Evolutionary conservation across 176 grass and related monocot genomes (phyloP).

Genomic region (Guadua angustifolia): DNA sequence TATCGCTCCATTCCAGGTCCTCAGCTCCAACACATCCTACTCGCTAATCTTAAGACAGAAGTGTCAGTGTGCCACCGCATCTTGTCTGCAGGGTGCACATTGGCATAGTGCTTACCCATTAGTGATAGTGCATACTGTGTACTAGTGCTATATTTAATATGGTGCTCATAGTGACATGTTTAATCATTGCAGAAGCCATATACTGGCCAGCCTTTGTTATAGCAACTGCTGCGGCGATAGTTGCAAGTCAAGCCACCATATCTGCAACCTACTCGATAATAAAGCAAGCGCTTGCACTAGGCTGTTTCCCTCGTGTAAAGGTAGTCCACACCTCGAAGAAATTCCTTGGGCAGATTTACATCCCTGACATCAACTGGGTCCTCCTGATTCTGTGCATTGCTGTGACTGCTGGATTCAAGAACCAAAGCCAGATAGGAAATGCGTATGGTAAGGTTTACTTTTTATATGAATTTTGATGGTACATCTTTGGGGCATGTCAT

Average conservation of each 20-base stretch:
- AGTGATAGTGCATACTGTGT: slow-evolving; percentile 3
- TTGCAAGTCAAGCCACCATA: slow-evolving; percentile 98
- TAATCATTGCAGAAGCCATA: slow-evolving; percentile 68
- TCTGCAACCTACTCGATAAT: slow-evolving; percentile 98
- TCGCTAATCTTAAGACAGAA: slow-evolving; percentile 27
- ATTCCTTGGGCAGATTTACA: slow-evolving; percentile 99
- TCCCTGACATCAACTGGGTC: slow-evolving; percentile 98
- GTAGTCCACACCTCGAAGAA: slow-evolving; percentile 97
- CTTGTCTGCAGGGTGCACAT: slow-evolving; percentile 37
- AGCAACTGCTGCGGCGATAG: slow-evolving; percentile 85
- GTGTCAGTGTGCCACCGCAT: slow-evolving; percentile 37
- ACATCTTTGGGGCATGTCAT: neutral
- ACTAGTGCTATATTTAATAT: slow-evolving; percentile 24
- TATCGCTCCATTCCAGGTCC: slow-evolving; percentile 98
- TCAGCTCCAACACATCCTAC: slow-evolving; percentile 27
- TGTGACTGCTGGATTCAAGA: slow-evolving; percentile 96
- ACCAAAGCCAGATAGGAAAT: slow-evolving; percentile 95
- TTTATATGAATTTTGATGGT: slow-evolving; percentile 17
- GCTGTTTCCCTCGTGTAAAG: slow-evolving; percentile 93
- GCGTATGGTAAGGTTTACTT: slow-evolving; percentile 73
- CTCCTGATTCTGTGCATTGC: slow-evolving; percentile 89
- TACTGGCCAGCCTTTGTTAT: slow-evolving; percentile 95
- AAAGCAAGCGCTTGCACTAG: slow-evolving; percentile 90
- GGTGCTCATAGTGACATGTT: slow-evolving; percentile 30
- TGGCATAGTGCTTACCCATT: slow-evolving; percentile 13